Evolutionary conservation across 371 early-diverging fungal genomes (phyloP).

Genomic region (Rhizomucor pusillus): DNA sequence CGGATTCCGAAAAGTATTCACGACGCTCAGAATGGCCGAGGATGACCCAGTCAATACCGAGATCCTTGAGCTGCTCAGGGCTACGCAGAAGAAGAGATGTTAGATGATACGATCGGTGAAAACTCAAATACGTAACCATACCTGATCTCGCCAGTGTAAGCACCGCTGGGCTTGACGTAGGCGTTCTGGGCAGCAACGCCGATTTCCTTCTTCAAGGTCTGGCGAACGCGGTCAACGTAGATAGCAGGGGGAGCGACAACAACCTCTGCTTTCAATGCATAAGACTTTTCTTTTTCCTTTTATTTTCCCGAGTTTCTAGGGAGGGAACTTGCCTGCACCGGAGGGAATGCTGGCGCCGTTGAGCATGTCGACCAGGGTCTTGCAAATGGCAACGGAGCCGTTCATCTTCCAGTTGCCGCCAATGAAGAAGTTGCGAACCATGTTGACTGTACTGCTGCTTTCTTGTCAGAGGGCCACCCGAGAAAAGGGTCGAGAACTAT

Average conservation of each 20-base stretch:
- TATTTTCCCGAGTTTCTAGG: too few species aligned
- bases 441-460: slow-evolving; percentile 7
- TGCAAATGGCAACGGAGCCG: slow-evolving; percentile 74
- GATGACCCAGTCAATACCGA: slow-evolving; percentile 93
- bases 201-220: slow-evolving; percentile 74
- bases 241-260: slow-evolving; percentile 97
- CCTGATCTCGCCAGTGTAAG: slow-evolving; percentile 99
- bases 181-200: slow-evolving; percentile 98
- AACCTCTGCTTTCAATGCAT: slow-evolving; percentile 92
- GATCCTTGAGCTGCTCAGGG: slow-evolving; percentile 95
- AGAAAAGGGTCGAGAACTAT: too few species aligned
- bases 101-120: not conserved
- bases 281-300: too few species aligned
- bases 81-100: slow-evolving; percentile 30
- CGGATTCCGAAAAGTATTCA: slow-evolving; percentile 88
- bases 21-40: slow-evolving; percentile 99
- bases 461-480: not conserved
- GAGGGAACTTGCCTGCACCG: slow-evolving; percentile 36
- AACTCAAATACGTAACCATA: slow-evolving; percentile 15
- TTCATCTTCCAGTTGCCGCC: slow-evolving; percentile 98
- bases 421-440: slow-evolving; percentile 69
- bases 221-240: slow-evolving; percentile 84
- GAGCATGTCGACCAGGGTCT: slow-evolving; percentile 70
- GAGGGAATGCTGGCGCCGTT: slow-evolving; percentile 62
- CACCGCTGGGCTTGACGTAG: slow-evolving; percentile 84